phyloP scores from a whole-genome alignment of 2,329 filamentous ascomycete genomes.

The Alternaria gaisen region DNA sequence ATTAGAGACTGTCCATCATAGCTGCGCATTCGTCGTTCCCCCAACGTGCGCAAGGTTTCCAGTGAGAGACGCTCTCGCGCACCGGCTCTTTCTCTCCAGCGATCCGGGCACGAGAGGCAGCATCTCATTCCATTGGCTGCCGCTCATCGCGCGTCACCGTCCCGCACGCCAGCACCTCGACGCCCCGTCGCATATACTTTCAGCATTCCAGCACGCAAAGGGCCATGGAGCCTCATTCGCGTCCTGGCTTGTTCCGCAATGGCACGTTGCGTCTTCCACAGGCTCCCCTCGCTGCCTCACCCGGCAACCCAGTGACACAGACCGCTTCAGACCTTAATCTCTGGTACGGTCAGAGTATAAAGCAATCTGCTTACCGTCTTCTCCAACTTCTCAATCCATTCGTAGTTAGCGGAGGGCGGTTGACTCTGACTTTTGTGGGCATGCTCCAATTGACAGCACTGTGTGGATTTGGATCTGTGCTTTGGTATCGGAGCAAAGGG shows the following conservation, averaged over 20 bases:
- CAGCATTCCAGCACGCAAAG: conserved; percentile 41
- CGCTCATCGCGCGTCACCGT: conserved; percentile 25
- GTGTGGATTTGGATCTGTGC: conserved; percentile 48
- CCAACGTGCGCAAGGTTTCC: conserved; percentile 42
- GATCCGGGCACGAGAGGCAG: conserved; percentile 40
- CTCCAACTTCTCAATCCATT: conserved; percentile 36
- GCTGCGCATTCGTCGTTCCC: conserved; percentile 33
- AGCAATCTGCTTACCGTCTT: conserved; percentile 30
- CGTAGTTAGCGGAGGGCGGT: conserved; percentile 26
- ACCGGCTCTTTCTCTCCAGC: conserved; percentile 43
- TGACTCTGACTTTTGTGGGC: conserved; percentile 42
- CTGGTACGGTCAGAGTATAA: conserved; percentile 40
- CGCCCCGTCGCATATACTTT: conserved; percentile 48
- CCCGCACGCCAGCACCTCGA: conserved; percentile 32
- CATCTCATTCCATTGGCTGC: conserved; percentile 45
- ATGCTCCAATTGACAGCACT: conserved; percentile 51
- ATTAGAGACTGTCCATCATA: conserved; percentile 29
- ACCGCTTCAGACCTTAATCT: conserved; percentile 36
- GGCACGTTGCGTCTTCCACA: conserved; percentile 50
- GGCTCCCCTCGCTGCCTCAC: conserved; percentile 40
- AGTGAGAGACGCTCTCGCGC: conserved; percentile 37
- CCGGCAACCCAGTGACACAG: conserved; percentile 35
- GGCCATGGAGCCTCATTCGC: conserved; percentile 51
- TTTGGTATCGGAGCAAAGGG: conserved; percentile 44
- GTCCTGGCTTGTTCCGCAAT: conserved; percentile 36